Base-by-base conservation (phyloP, 2,329 filamentous ascomycete species). In the Colletotrichum sidae region DNA sequence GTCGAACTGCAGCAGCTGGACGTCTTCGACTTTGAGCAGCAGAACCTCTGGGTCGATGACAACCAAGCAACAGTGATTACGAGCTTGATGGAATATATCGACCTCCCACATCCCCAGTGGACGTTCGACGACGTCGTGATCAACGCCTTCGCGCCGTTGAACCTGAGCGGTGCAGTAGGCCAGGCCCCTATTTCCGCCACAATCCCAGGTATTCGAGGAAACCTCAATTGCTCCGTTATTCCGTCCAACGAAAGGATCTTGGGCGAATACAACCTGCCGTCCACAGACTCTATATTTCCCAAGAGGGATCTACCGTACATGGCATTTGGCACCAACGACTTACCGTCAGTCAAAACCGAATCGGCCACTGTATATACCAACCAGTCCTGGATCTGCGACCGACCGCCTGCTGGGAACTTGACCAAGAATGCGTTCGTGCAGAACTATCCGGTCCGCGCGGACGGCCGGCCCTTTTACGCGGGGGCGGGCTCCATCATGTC, bases 61-160 rank as follows among this genome's bases (percentile, higher is more conserved):
- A 67, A 71, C 11, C 67, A 70, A 15, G 73, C 70, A 6, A 60
- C 69, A 8, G 69, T 71, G 8, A 67, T 75, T n/a, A 69, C 70
- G 10, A 70, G 69, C 15, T 39, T 76, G 4, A 70, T 76, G 6
- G 67, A 73, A 11, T 71, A 72, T 15, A 49, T 71, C 3, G 70
- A 73, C 47, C 44, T 76, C n/a, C 68, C 73, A 5, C 72, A 75
- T 41, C 73, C 75, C 0, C 64, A 72, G 45, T 76, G 75, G 74
- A 75, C 74, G 3, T 73, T 74, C 39, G 65, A 71, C 13, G 71
- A 74, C 12, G 68, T 77, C 2, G 73, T 69, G 2, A 71, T 76
- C 55, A 70, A 70, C 45, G 47, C 66, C 8, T 69, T 69, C 34
- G 59, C 65, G 9, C 67, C 62, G 10, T 61, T 57, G 3, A 42